These are phyloP conservation scores for Talaromyces sp. DNA, from an alignment of 2,329 filamentous ascomycete genomes.

Conservation along the genomic window DNA sequence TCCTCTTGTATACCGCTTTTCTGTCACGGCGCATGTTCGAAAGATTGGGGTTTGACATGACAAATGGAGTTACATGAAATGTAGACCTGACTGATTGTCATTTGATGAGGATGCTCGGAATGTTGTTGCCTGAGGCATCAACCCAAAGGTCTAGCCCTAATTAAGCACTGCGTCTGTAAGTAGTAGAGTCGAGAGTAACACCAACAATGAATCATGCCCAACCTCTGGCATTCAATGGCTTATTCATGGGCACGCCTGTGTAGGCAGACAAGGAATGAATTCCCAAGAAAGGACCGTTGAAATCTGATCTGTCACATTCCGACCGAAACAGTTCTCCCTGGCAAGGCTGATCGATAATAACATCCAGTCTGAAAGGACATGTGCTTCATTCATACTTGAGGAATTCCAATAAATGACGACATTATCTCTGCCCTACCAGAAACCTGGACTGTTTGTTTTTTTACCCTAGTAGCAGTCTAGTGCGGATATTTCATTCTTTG, in stretches of 20 bases:
- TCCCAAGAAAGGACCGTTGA: neutral
- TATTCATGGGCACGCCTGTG: neutral
- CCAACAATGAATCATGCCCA: neutral
- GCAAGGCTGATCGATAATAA: neutral
- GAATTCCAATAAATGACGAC: neutral
- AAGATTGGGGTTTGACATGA: neutral
- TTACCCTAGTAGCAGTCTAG: neutral
- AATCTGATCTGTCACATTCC: slow-evolving; percentile 1
- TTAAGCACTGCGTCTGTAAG: neutral
- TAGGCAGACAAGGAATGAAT: neutral
- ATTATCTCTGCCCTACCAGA: neutral
- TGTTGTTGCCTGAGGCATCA: slow-evolving; percentile 4
- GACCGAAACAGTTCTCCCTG: neutral
- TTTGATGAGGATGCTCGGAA: neutral
- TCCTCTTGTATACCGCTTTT: neutral
- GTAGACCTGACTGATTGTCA: neutral
- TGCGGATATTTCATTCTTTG: neutral
- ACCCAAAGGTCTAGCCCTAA: neutral
- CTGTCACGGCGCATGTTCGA: neutral
- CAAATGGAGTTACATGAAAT: neutral
- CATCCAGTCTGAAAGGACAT: neutral
- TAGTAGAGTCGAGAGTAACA: neutral
- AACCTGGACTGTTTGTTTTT: neutral
- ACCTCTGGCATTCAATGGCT: neutral
- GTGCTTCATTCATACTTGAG: neutral